Base-by-base conservation (phyloP, 805 yeast species). In the Candida xiaguanensis region DNA sequence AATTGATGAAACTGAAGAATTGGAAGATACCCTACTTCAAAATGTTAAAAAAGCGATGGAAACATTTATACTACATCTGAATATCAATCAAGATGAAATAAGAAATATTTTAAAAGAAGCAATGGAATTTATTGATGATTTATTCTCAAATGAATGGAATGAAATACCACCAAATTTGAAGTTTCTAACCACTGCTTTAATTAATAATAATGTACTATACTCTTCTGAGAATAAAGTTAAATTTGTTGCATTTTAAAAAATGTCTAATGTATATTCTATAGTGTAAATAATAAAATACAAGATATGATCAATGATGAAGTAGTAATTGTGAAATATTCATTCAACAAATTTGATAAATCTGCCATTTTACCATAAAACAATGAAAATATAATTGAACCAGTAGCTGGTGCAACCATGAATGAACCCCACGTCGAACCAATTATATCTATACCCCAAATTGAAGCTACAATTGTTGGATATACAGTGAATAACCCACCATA, bases 351-450 rank as follows among this genome's bases (percentile, higher is more conserved):
- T 3, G 34, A 31, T 28, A 39, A 19, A 47, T 86, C 93, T 48
- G 75, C 80, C 14, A 77, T 59, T 17, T 61, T 51, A 1, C 95
- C 96, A 56, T 82, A 89, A 9, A 80, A 47, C 36, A 85, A 51
- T 5, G 95, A 90, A 50, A 75, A 85, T 2, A 76, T 44, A 4
- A 84, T 67, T 1, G 91, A 70, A 1, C 96, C 95, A 2, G 86
- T 46, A 0, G 96, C 96, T 2, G 96, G 95, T 0, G 95, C 93
- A 25, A 85, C 72, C 75, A 88, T 82, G 56, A 88, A 85, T 18
- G 84, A 67, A 2, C 97, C 97, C 87, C 96, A 91, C 2, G 91
- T 85, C 2, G 95, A 85, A 0, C 97, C 98, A 60, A 91, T 78
- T 24, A 85, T 74, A 31, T 85, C 89, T 16, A 85, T 74, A 0